These are phyloP conservation scores for Colletotrichum aenigma DNA, from an alignment of 2,329 filamentous ascomycete genomes.

Conservation along the genomic window DNA sequence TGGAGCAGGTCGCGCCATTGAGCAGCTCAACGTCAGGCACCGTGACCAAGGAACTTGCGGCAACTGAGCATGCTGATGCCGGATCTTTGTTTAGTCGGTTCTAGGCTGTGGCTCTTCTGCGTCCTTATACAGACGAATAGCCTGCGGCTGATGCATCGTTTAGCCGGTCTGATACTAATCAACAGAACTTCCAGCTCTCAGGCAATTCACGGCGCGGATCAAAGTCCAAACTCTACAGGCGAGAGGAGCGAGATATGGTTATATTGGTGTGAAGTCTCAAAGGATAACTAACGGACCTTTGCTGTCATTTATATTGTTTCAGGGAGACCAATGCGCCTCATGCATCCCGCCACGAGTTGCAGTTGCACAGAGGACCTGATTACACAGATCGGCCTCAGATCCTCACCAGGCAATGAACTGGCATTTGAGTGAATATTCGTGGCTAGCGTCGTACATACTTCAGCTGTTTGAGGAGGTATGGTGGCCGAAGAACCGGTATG, in stretches of 20 bases:
- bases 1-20: too few relatives aligned
- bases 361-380: background rate
- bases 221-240: background rate
- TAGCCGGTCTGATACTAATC: background rate
- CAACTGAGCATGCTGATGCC: background rate
- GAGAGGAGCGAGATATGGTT: fast-evolving
- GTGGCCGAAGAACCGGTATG: background rate
- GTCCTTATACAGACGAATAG: background rate
- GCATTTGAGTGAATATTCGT: background rate
- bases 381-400: background rate
- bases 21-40: background rate
- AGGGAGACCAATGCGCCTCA: background rate
- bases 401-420: background rate
- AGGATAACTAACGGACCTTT: background rate
- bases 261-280: background rate
- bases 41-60: background rate
- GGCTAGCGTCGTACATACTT: background rate
- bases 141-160: fast-evolving
- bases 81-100: fast-evolving
- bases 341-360: background rate
- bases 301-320: background rate
- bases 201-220: background rate
- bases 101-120: fast-evolving
- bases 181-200: background rate
- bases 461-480: background rate